Evolutionary conservation across 176 grass and related monocot genomes (phyloP), one percentile per base, ranked within the genome.

Genomic region (Phragmites australis): DNA sequence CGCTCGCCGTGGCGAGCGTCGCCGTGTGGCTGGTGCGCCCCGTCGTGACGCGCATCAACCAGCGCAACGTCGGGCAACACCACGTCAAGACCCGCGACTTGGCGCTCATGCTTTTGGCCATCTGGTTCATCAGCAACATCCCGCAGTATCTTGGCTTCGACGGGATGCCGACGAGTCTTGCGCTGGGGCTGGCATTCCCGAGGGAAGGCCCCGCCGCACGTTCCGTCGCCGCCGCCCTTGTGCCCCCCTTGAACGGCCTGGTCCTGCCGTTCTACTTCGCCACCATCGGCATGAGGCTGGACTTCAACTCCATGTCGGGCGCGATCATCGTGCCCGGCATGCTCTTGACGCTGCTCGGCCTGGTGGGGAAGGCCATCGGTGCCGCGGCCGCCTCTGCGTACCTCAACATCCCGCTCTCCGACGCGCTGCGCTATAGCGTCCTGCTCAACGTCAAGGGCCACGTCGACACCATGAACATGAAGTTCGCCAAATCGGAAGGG

Each of bases 401-500:
- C 81, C 75, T 88, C 75, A 18, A 60, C 68, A 88, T 88, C 75
- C 87, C 81, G 5, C 19, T 84, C 42, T 44, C 81, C 43, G 81
- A 88, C 14, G 87, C 87, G 14, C 75, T 88, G 40, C 87, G 87
- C 30, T 88, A 84, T 60, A 67, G 87, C 32, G 51, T 88, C 9
- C 81, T 88, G 8, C 87, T 88, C 60, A 88, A 88, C 32, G 75
- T 75, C 14, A 88, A 88, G 68, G 87, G 87, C 0, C 87, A 88
- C 61, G 87, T 88, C 18, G 87, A 88, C 75, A 84, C 81, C 60
- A 88, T 88, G 81, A 88, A 88, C 87, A 88, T 88, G 81, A 84
- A 88, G 52, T 88, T 88, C 42, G 86, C 81, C 19, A 84, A 80
- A 40, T 68, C 75, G 9, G 86, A 88, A 60, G 86, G 86, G 51